A percentile compares a stretch with the other conserved stretches of the same genome.
Conservation (phyloP, 1,284 basidiomycete species). For the Ceratobasidium sp. region DNA sequence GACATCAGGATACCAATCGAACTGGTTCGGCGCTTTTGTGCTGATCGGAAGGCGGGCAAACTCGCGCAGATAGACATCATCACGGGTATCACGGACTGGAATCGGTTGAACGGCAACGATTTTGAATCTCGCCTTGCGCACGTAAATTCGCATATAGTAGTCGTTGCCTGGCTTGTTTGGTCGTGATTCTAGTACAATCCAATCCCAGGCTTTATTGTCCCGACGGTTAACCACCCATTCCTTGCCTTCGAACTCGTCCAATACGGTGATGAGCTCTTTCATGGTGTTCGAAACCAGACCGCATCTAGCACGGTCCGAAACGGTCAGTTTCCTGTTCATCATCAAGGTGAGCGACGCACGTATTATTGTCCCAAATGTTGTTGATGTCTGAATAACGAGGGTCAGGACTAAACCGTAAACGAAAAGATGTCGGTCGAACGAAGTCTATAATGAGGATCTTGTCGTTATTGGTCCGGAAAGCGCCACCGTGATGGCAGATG, state of each 20-base stretch:
- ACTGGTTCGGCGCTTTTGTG: not conserved
- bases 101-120: conserved; percentile 7
- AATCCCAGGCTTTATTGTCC: not conserved
- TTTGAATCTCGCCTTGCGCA: conserved; percentile 27
- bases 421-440: conserved; percentile 22
- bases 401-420: conserved; percentile 15
- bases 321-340: too few relatives aligned
- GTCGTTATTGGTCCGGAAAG: not conserved
- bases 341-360: not conserved
- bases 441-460: conserved; percentile 18
- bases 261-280: not conserved
- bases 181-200: conserved; percentile 35
- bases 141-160: conserved; percentile 24
- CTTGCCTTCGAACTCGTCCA: conserved; percentile 7
- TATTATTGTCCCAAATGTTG: not conserved
- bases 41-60: too few relatives aligned
- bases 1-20: too few relatives aligned
- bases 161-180: not conserved
- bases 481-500: conserved; percentile 15
- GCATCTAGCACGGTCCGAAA: not conserved
- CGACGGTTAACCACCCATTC: conserved; percentile 4
- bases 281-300: conserved; percentile 14
- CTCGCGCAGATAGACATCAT: too few relatives aligned
- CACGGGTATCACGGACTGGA: too few relatives aligned
- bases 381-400: not conserved